These are phyloP conservation scores for Collybiopsis luxurians DNA, from an alignment of 768 basidiomycete species.

Conservation along the genomic window DNA sequence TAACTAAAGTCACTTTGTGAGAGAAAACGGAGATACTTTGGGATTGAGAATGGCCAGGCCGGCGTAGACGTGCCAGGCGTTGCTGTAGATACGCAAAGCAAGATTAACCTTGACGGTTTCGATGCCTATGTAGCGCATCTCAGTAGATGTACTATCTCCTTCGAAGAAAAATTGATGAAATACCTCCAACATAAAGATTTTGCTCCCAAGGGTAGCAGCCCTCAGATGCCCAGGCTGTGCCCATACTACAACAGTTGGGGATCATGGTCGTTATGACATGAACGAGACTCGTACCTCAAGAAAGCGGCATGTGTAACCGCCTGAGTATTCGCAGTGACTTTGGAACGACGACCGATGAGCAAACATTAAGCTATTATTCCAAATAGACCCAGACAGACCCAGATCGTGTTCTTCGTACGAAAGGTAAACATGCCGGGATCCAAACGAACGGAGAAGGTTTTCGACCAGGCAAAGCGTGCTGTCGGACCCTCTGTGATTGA, in stretches of 20 bases:
- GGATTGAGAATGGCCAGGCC: conserved; percentile 98
- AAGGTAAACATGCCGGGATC: conserved; percentile 85
- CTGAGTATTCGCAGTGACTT: conserved; percentile 95
- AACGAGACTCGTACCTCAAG: conserved; percentile 57
- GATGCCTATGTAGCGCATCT: conserved; percentile 40
- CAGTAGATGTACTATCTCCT: too few species aligned
- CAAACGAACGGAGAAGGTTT: conserved; percentile 72
- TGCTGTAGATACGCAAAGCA: conserved; percentile 92
- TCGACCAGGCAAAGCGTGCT: conserved; percentile 76
- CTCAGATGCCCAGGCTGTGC: conserved; percentile 87
- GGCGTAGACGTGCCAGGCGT: conserved; percentile 99
- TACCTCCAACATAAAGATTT: conserved; percentile 90
- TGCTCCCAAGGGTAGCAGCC: conserved; percentile 92
- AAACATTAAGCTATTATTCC: too few species aligned
- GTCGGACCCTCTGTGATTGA: conserved; percentile 80
- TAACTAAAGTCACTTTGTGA: too few species aligned
- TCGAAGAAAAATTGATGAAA: too few species aligned
- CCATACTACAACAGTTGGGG: conserved; percentile 69
- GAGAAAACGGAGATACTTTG: conserved; percentile 21
- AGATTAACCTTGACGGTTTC: conserved; percentile 99
- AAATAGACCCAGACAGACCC: too few species aligned
- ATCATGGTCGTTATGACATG: neutral
- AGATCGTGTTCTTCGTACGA: conserved; percentile 96
- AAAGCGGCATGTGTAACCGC: conserved; percentile 98
- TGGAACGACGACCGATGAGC: too few species aligned